Evolutionary conservation across 345 rosid genomes (phyloP).

Genomic region (Mallotus nudiflorus): DNA sequence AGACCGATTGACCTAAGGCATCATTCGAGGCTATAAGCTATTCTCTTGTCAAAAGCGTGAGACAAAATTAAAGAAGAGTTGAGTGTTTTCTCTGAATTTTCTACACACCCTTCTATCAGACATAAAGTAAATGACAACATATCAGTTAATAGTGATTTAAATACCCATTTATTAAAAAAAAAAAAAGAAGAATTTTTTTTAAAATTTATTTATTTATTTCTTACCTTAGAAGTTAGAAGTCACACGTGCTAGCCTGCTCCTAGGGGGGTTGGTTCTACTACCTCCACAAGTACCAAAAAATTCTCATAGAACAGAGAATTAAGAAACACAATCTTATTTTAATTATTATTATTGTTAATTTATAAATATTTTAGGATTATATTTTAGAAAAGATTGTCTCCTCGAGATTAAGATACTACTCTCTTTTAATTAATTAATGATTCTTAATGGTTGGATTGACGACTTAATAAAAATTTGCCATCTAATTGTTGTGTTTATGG

Average conservation of each 20-base stretch:
- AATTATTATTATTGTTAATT: too few relatives aligned
- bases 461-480: conserved; percentile 1
- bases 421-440: not conserved
- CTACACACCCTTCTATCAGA: not conserved
- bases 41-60: not conserved
- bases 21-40: too few relatives aligned
- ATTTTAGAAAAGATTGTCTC: not conserved
- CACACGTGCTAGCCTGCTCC: conserved; percentile 9
- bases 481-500: not conserved
- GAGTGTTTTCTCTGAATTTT: not conserved
- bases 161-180: not conserved
- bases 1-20: too few relatives aligned
- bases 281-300: conserved; percentile 14
- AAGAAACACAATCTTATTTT: not conserved
- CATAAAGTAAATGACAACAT: not conserved
- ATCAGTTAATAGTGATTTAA: not conserved
- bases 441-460: not conserved
- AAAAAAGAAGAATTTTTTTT: not conserved
- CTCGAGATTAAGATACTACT: conserved; percentile 1
- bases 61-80: not conserved
- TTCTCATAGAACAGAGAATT: not conserved
- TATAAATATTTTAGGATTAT: too few relatives aligned
- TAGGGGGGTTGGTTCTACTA: not conserved
- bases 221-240: too few relatives aligned
- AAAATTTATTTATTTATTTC: too few relatives aligned